Evolutionary conservation across 164 flowering plant genomes (phyloP), one percentile per base, ranked within the genome.

Genomic region (Magnolia kwangsiensis): DNA sequence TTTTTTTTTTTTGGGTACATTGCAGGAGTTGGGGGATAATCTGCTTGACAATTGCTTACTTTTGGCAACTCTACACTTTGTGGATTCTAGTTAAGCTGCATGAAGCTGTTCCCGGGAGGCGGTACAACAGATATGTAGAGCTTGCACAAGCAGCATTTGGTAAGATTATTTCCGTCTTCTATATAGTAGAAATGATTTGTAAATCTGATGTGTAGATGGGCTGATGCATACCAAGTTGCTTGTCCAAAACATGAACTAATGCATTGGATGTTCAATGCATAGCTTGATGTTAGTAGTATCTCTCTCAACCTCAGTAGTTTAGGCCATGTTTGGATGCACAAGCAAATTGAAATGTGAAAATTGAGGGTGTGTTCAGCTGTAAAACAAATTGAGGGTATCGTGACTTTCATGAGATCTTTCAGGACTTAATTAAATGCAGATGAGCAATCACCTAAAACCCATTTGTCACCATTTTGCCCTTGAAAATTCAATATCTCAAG

Each of bases 121-220:
- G 99, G 76, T 96, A 96, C 85, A 96, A 94, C 83, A 82, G 97
- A 96, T 96, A 96, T 77, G 97, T 96, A 65, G 98, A 94, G 87
- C 98, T 96, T 72, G 96, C 99, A 69, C 91, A 94, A 75, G 99
- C 99, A 72, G 99, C 99, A 76, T 96, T 96, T 81, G 99, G 98
- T 95, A 74, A 85, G 88, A 72, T 50, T 4, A 21, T 65, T 45
- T 75, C 76, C 16, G 21, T 31, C 21, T 19, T 63, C 70, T 23
- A 20, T 4, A 13, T 67, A 29, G 18, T 5, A 18, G 45, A 18
- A 67, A 27, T 67, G 37, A 27, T 67, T 10, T 23, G 37, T 9
- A 20, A 8, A 27, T 67, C 2, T 67, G 70, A 24, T 67, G 49
- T 6, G 70, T 5, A 37, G 45, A 37, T 5, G 45, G 4, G 7